phyloP scores from a whole-genome alignment of 2,329 filamentous ascomycete genomes.

The Fusarium metavorans region DNA sequence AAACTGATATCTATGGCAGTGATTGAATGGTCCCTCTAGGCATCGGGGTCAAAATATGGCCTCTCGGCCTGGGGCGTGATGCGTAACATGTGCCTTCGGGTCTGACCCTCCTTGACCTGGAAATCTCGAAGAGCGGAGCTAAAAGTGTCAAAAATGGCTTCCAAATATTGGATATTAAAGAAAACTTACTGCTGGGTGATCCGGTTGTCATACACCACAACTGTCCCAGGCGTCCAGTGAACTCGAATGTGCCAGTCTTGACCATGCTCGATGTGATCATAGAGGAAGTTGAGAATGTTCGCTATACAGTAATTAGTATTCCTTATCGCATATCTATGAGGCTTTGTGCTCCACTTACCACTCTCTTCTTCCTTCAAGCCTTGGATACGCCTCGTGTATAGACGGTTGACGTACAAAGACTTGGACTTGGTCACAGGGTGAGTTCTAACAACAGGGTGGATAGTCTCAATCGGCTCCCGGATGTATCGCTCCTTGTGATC shows the following conservation, averaged over 20 bases:
- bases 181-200: conserved; percentile 22
- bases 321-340: background rate
- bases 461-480: background rate
- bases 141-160: background rate
- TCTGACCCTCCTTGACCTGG: conserved; percentile 17
- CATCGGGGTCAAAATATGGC: conserved; percentile 15
- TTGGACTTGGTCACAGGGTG: conserved; percentile 7
- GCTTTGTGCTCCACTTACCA: background rate
- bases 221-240: background rate
- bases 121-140: conserved; percentile 22
- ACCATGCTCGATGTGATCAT: background rate
- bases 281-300: conserved; percentile 2
- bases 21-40: background rate
- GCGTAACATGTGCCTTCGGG: conserved; percentile 19
- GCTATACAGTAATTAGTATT: background rate
- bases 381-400: conserved; percentile 2
- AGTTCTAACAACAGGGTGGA: background rate
- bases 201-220: conserved; percentile 6
- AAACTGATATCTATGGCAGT: too few relatives aligned
- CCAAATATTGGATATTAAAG: accelerated
- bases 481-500: conserved; percentile 3
- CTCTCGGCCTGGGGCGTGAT: conserved; percentile 18
- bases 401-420: conserved; percentile 5
- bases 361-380: conserved; percentile 9
- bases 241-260: conserved; percentile 9